Conservation (phyloP, 345 rosid genomes). For the Eutrema japonicum region DNA sequence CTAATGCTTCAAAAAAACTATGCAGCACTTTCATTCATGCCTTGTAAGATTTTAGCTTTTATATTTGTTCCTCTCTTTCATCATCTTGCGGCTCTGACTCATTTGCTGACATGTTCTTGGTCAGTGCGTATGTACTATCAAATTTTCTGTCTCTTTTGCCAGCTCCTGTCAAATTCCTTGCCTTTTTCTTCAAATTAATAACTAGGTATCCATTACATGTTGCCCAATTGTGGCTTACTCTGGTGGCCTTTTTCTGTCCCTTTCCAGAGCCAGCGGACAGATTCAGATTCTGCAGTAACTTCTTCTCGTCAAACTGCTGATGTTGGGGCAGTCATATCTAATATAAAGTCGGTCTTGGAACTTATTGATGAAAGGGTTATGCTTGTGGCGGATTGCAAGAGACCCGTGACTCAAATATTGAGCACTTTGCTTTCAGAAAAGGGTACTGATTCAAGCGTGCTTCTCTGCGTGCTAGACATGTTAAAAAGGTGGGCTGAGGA, state of each 20-base stretch:
- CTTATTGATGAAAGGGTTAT: slow-evolving; percentile 87
- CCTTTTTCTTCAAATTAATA: neutral
- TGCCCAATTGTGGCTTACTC: slow-evolving; percentile 27
- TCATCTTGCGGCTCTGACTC: slow-evolving; percentile 13
- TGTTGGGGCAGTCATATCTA: slow-evolving; percentile 74
- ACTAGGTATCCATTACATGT: slow-evolving; percentile 23
- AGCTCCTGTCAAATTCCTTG: slow-evolving; percentile 17
- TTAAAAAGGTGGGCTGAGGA: slow-evolving; percentile 88
- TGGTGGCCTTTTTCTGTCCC: slow-evolving; percentile 25
- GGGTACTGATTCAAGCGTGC: slow-evolving; percentile 85
- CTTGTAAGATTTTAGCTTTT: slow-evolving; percentile 22
- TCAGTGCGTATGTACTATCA: slow-evolving; percentile 19
- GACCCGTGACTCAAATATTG: slow-evolving; percentile 69
- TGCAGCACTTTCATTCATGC: slow-evolving; percentile 19
- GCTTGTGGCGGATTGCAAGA: slow-evolving; percentile 83
- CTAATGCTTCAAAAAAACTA: slow-evolving; percentile 14
- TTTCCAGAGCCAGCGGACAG: slow-evolving; percentile 75
- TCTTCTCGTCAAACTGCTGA: slow-evolving; percentile 90
- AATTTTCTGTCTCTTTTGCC: slow-evolving; percentile 24
- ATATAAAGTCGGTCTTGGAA: slow-evolving; percentile 75
- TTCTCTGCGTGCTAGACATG: slow-evolving; percentile 81
- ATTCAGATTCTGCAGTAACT: slow-evolving; percentile 84
- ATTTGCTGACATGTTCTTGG: slow-evolving; percentile 24
- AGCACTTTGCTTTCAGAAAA: slow-evolving; percentile 84
- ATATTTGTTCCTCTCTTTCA: slow-evolving; percentile 17